phyloP scores from a whole-genome alignment of 1,139 yeast genomes.

The Debaryomyces singareniensis region DNA sequence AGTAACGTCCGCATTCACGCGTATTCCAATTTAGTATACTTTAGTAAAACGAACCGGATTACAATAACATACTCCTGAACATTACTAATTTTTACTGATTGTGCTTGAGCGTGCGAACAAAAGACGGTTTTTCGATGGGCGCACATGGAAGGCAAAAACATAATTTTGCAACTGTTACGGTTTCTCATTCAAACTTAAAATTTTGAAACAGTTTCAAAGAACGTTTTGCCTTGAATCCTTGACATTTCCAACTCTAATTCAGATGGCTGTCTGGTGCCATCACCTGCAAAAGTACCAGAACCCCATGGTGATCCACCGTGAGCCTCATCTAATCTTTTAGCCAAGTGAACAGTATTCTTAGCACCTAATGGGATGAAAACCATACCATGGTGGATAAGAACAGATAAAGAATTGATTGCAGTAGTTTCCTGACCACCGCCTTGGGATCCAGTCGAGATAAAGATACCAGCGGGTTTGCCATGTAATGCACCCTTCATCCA shows the following conservation, averaged over 20 bases:
- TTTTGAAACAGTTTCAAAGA: constrained; percentile 18
- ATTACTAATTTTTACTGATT: no score
- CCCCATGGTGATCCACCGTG: constrained; percentile 41
- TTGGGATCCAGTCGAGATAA: constrained; percentile 30
- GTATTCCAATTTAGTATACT: no score
- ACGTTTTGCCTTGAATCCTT: constrained; percentile 27
- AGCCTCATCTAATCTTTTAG: constrained; percentile 24
- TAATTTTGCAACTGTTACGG: no score
- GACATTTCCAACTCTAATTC: constrained; percentile 29
- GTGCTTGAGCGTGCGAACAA: no score
- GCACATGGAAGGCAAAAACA: no score
- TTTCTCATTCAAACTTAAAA: no score
- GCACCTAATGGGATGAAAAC: constrained; percentile 33
- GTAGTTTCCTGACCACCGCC: constrained; percentile 40
- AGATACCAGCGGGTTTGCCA: constrained; percentile 34
- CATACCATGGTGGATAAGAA: constrained; percentile 33
- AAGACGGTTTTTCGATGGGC: no score
- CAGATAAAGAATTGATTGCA: constrained; percentile 25
- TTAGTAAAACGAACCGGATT: no score
- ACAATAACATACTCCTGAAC: no score
- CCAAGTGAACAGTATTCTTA: constrained; percentile 23
- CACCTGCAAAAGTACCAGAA: constrained; percentile 35
- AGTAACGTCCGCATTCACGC: no score
- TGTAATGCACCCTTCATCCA: constrained; percentile 30
- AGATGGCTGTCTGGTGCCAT: constrained; percentile 31